Conservation (phyloP, 345 rosid genomes). For the Eucalyptus marginata region DNA sequence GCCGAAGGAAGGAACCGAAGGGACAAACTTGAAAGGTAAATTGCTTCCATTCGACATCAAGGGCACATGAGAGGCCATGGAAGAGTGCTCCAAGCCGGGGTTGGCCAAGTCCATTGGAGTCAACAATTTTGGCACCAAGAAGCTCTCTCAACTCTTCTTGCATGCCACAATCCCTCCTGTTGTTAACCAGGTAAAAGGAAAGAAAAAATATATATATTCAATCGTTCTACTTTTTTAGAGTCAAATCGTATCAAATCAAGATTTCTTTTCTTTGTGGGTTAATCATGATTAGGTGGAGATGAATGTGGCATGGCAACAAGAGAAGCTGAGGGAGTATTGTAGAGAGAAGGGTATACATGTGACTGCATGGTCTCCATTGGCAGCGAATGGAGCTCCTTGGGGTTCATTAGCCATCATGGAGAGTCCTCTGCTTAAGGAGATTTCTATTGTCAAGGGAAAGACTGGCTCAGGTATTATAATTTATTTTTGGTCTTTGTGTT, state of each 20-base stretch:
- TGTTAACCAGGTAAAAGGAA: not conserved
- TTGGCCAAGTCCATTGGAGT: slow-evolving; percentile 14
- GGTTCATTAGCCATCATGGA: not conserved
- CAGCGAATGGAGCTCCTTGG: slow-evolving; percentile 1
- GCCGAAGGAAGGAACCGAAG: not conserved
- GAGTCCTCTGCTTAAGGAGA: not conserved
- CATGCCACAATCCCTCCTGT: slow-evolving; percentile 4
- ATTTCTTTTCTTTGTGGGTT: not conserved
- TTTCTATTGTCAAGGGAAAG: not conserved
- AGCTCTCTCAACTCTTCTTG: not conserved
- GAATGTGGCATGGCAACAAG: slow-evolving; percentile 4
- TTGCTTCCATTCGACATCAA: not conserved
- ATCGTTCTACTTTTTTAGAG: no score
- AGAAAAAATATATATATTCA: not conserved
- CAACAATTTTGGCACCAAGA: slow-evolving; percentile 10
- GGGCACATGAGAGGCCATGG: slow-evolving; percentile 15
- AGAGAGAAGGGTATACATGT: not conserved
- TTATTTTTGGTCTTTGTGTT: no score
- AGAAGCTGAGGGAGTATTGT: not conserved
- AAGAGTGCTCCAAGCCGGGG: slow-evolving; percentile 9
- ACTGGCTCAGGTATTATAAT: no score
- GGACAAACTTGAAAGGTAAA: not conserved
- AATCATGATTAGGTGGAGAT: not conserved
- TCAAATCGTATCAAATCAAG: not conserved
- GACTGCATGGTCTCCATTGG: slow-evolving; percentile 3